phyloP scores from a whole-genome alignment of 1,139 yeast species.

The Nadsonia starkeyi-henricii region DNA sequence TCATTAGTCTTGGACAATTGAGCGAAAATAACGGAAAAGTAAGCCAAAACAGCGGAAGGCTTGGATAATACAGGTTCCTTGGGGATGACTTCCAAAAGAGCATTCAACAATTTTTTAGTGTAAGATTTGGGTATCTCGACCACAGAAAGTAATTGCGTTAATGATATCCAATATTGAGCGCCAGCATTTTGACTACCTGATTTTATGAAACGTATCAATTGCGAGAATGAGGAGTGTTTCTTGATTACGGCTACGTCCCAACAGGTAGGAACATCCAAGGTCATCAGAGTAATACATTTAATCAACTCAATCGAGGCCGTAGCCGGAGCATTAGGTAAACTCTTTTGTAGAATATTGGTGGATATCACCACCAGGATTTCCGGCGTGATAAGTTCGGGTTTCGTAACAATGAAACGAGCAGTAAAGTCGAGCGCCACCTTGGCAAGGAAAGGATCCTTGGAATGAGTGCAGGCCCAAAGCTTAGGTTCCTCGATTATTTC shows the following conservation, averaged over 20 bases:
- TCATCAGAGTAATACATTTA: not conserved
- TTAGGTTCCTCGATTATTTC: conserved; percentile 12
- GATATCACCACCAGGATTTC: not conserved
- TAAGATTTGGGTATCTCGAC: conserved; percentile 8
- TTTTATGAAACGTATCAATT: conserved; percentile 9
- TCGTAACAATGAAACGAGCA: conserved; percentile 5
- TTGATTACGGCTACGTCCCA: conserved; percentile 6
- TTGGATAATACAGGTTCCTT: conserved; percentile 11
- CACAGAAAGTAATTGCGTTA: conserved; percentile 13
- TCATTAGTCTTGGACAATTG: not conserved
- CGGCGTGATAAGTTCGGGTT: not conserved
- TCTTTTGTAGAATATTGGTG: not conserved
- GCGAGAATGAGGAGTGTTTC: conserved; percentile 12
- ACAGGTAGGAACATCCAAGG: not conserved
- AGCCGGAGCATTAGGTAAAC: not conserved
- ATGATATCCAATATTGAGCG: conserved; percentile 18
- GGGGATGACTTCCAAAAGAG: conserved; percentile 18
- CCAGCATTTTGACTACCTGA: conserved; percentile 16
- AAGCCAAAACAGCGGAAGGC: not conserved
- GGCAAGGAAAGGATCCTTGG: conserved; percentile 15
- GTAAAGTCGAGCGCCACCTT: conserved; percentile 13
- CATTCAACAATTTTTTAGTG: conserved; percentile 13
- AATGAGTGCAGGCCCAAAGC: conserved; percentile 19
- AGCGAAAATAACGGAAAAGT: not conserved
- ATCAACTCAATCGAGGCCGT: not conserved